phyloP scores from a whole-genome alignment of 352 stramenopile genomes.

The Hyaloperonospora brassicae region DNA sequence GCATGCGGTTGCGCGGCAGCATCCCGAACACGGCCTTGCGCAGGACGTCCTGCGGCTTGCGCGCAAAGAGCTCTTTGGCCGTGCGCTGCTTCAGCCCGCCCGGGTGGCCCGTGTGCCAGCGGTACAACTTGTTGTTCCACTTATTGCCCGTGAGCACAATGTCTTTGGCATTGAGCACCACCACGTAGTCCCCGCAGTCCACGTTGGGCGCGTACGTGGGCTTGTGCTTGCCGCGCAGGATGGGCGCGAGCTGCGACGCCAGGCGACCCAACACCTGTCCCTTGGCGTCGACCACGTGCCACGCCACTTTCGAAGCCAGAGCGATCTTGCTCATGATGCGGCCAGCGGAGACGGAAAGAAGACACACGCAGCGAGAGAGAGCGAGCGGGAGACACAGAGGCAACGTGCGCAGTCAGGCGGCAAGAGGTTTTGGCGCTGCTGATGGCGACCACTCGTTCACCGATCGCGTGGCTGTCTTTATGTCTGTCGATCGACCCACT shows the following conservation, averaged over 20 bases:
- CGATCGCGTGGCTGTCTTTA: no score
- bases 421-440: no score
- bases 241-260: conserved; percentile 91
- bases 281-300: conserved; percentile 95
- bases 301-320: conserved; percentile 78
- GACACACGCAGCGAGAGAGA: no score
- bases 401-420: no score
- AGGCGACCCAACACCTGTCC: conserved; percentile 94
- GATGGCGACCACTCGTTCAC: no score
- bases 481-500: background rate
- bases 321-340: conserved; percentile 75
- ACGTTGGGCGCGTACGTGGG: conserved; percentile 95
- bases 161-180: conserved; percentile 95
- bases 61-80: conserved; percentile 90
- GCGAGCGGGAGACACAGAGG: no score
- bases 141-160: conserved; percentile 95
- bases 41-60: conserved; percentile 93
- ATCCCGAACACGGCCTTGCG: conserved; percentile 95
- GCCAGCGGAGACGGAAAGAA: no score
- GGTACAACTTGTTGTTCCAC: conserved; percentile 96
- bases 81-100: conserved; percentile 93
- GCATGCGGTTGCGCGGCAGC: conserved; percentile 96
- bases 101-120: conserved; percentile 96
- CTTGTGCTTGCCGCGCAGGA: conserved; percentile 98
- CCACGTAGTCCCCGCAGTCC: conserved; percentile 97